Percentiles rank a stretch among this genome's conserved stretches.
Evolutionary conservation across 257 asterid genomes (phyloP).

Genomic region (Solanum corneliomulleri): DNA sequence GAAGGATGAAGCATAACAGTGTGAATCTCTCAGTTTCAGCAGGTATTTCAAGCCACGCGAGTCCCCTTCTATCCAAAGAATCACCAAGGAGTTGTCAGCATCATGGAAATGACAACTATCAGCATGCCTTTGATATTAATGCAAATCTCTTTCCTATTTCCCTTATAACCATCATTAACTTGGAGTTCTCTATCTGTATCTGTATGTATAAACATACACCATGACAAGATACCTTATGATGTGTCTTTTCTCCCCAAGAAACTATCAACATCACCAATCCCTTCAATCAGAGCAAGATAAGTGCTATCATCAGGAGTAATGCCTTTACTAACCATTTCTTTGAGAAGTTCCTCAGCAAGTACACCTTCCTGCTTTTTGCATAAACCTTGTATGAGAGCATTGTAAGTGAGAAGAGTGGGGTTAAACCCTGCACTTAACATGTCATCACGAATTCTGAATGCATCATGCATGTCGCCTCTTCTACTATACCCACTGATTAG

Average conservation of each 20-base stretch:
- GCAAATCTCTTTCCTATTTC: background rate
- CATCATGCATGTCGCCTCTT: conserved; percentile 35
- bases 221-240: conserved; percentile 4
- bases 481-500: conserved; percentile 36
- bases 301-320: conserved; percentile 43
- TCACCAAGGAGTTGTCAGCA: background rate
- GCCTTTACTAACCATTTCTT: conserved; percentile 54
- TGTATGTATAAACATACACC: background rate
- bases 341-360: conserved; percentile 35
- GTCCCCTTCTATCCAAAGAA: background rate
- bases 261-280: conserved; percentile 11
- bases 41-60: background rate
- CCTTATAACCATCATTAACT: background rate
- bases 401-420: conserved; percentile 30
- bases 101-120: background rate
- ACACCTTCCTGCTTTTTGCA: conserved; percentile 25
- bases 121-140: background rate
- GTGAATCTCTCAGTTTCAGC: background rate
- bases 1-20: background rate
- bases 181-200: background rate
- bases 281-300: conserved; percentile 38
- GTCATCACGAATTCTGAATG: conserved; percentile 27
- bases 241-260: conserved; percentile 5
- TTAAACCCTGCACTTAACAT: conserved; percentile 30
- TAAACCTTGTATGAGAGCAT: conserved; percentile 44